Evolutionary conservation across 2,329 filamentous ascomycete genomes (phyloP), one percentile per base, ranked within the genome.

Genomic region (Epichloe scottii): DNA sequence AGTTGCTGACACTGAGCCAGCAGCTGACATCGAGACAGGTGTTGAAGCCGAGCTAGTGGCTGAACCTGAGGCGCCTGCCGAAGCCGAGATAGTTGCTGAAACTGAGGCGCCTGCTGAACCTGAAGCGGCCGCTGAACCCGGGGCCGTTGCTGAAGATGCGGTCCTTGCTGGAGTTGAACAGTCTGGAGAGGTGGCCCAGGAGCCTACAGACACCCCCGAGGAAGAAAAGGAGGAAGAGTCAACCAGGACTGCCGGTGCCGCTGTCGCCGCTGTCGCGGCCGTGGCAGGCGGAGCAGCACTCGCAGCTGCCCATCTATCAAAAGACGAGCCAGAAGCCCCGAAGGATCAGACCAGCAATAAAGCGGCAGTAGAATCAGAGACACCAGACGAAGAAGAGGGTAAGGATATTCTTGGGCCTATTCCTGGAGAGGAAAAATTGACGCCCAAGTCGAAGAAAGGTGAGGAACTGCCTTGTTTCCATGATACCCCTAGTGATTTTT

Each of bases 321-420:
- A 46, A 19, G 46, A 48, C n/a, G 21, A 43, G 21, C 33, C 46
- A 19, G 17, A 48, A 12, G 51, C 39, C 40, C 34, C n/a, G 14
- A 49, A 43, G 21, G 42, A 50, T 7, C 14, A 19, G 7, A 35
- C 30, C 5, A 44, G 33, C 37, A 39, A 50, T 33, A 42, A 47
- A 40, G 14, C 26, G 6, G 44, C 37, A 17, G 15, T 17, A 43
- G 63, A 63, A 34, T 65, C 48, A 47, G 51, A 58, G 42, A 11
- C 51, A n/a, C 47, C 51, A 11, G 64, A 63, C 48, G 63, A 64
- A 50, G 63, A 65, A 34, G 68, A 71, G 60, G 66, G 61, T 51
- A 70, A 68, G 56, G 69, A 72, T 52, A 64, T 58, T 4, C 60
- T 71, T 54, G 66, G 64, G 30, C 66, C 67, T 26, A 71, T 70